These are phyloP conservation scores for Carpinus fangiana DNA, from an alignment of 306 rosid genomes.

Conservation along the genomic window DNA sequence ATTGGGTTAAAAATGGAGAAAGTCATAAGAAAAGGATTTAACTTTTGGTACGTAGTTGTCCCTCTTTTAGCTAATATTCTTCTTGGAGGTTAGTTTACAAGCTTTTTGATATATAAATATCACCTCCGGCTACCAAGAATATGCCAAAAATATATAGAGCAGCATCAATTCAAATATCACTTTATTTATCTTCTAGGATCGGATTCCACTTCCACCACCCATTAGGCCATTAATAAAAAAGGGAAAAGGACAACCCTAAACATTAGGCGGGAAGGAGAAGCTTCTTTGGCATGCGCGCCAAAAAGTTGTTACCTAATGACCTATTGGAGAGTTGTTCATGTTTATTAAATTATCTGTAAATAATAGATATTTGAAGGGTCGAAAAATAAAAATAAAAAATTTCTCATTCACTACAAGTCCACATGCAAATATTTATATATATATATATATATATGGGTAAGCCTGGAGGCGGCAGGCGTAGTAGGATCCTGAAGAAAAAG, in stretches of 20 bases:
- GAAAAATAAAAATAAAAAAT: too few species aligned
- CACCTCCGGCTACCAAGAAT: conserved; percentile 25
- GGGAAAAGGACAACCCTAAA: conserved; percentile 20
- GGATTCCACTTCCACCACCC: conserved; percentile 67
- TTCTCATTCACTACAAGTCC: too few species aligned
- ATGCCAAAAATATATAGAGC: conserved; percentile 34
- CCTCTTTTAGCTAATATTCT: conserved; percentile 2
- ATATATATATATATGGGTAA: too few species aligned
- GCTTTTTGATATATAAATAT: conserved; percentile 18
- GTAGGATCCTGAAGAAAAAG: neutral
- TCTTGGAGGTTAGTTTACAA: neutral
- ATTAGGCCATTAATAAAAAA: conserved; percentile 40
- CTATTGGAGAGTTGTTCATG: too few species aligned
- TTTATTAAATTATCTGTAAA: too few species aligned
- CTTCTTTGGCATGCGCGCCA: conserved; percentile 55
- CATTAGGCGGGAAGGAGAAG: conserved; percentile 51
- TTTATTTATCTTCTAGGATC: conserved; percentile 67
- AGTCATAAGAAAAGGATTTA: neutral
- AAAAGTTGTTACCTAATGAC: conserved; percentile 11
- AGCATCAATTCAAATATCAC: conserved; percentile 53
- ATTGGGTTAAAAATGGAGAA: neutral
- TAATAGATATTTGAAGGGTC: too few species aligned
- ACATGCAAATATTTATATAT: too few species aligned
- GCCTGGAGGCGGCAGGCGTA: too few species aligned
- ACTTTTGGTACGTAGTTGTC: neutral